Percentiles rank a stretch among this genome's conserved stretches.
Conservation (phyloP, 2,329 filamentous ascomycete genomes). For the Curvularia lunata region DNA sequence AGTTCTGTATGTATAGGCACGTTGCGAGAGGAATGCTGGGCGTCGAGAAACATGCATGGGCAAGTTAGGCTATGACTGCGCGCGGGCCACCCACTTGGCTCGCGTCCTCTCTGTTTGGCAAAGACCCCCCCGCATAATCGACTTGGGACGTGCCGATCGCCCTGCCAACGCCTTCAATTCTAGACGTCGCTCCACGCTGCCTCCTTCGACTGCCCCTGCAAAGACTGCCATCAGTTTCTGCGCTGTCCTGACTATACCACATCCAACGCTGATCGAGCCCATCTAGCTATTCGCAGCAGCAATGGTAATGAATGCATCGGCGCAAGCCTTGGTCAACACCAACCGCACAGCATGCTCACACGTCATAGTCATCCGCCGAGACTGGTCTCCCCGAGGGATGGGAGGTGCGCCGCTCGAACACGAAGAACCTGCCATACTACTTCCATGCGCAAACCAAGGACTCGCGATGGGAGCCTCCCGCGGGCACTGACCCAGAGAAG, state of each 20-base stretch:
- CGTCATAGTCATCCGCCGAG: constrained; percentile 36
- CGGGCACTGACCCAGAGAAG: constrained; percentile 86
- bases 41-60: constrained; percentile 1
- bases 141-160: constrained; percentile 30
- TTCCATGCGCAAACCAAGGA: constrained; percentile 87
- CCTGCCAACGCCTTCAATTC: constrained; percentile 20
- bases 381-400: constrained; percentile 80
- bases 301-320: constrained; percentile 43
- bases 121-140: constrained; percentile 26
- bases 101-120: constrained; percentile 17
- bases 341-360: constrained; percentile 29
- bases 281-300: constrained; percentile 8
- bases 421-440: constrained; percentile 98
- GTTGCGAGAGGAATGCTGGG: background rate
- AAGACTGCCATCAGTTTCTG: constrained; percentile 9
- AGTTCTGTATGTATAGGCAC: background rate
- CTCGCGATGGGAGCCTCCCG: constrained; percentile 93
- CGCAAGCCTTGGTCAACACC: constrained; percentile 2
- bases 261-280: constrained; percentile 3
- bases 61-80: background rate
- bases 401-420: constrained; percentile 98
- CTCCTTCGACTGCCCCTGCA: constrained; percentile 5
- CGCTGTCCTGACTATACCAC: background rate
- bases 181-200: constrained; percentile 17
- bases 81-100: constrained; percentile 16